phyloP scores from a whole-genome alignment of 2,329 filamentous ascomycete species.

The Cercospora zeina region DNA sequence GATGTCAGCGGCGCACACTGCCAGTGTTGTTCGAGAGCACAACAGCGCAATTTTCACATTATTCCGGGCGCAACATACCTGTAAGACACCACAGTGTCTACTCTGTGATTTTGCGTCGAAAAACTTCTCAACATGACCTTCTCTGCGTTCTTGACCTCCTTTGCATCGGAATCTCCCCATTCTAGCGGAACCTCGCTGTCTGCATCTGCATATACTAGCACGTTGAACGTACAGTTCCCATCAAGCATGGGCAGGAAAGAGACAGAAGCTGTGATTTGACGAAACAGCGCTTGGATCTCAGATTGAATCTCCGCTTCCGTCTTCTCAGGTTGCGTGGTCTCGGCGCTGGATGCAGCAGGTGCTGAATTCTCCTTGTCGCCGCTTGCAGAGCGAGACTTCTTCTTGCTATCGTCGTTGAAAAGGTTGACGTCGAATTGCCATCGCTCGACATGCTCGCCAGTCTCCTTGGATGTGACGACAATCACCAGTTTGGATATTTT shows the following conservation, averaged over 20 bases:
- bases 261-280: conserved; percentile 95
- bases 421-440: conserved; percentile 81
- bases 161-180: conserved; percentile 97
- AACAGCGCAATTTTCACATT: not conserved
- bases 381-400: conserved; percentile 36
- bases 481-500: conserved; percentile 98
- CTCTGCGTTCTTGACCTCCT: conserved; percentile 92
- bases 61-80: conserved; percentile 49
- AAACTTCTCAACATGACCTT: conserved; percentile 94
- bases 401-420: conserved; percentile 47
- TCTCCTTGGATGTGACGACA: conserved; percentile 95
- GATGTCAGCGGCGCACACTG: not conserved
- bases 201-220: conserved; percentile 94
- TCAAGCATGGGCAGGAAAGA: conserved; percentile 93
- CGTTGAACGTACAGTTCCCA: conserved; percentile 97
- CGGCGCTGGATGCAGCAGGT: conserved; percentile 25
- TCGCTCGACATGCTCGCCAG: conserved; percentile 89
- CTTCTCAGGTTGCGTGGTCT: conserved; percentile 60
- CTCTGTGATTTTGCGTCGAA: conserved; percentile 89
- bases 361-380: conserved; percentile 70
- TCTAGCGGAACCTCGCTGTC: conserved; percentile 96
- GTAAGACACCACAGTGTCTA: conserved; percentile 95
- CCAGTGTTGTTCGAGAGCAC: not conserved
- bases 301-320: conserved; percentile 91
- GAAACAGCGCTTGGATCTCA: conserved; percentile 94